Base-by-base conservation (phyloP, 768 basidiomycete genomes). In the Phylloporus rhodoxanthus region DNA sequence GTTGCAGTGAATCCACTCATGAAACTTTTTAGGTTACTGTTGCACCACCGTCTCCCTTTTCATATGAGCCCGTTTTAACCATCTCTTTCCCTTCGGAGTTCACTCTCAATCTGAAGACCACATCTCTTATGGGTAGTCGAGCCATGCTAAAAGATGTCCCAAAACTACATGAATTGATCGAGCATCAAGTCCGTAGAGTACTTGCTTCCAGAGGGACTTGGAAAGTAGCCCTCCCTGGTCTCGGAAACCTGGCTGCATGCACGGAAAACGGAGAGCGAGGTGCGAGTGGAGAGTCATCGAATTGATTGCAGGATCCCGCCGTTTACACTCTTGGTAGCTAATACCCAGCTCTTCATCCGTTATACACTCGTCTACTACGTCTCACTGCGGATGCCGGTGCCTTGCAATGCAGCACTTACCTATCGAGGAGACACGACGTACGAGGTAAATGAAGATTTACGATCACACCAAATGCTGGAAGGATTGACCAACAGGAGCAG, bases 141-240 rank as follows among this genome's bases (percentile, higher is more conserved):
- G 94, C 96, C n/a, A 96, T 97, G 69, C 77, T 99, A 1, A 92
- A 91, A 52, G 93, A 99, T 61, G 89, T 99, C 1, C 95, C 96
- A 21, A 99, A 99, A 68, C 74, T 98, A 14, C 94, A 98, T 57
- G 94, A 99, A 65, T 76, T 99, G 44, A 91, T 99, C 44, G 79
- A 89, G 55, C 80, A 85, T 56, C 88, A 95, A 67, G 79, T 96
- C 0, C 77, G 88, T 34, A 77, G 78, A 41, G 73, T 81, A 17
- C 71, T 87, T 45, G 76, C 79, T 42, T 62, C 76, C 21, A 70
- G 75, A 50, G 81, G 79, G 21, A 79, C 78, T 10, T 87, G 85
- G 82, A 82, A 78, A 53, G 64, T 91, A 26, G 72, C 73, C 3
- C 70, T 91, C 5, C 88, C 88, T 30, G 85, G 84, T 25, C 66